Conservation (phyloP, 164 flowering plant species). For the Euptelea pleiosperma region DNA sequence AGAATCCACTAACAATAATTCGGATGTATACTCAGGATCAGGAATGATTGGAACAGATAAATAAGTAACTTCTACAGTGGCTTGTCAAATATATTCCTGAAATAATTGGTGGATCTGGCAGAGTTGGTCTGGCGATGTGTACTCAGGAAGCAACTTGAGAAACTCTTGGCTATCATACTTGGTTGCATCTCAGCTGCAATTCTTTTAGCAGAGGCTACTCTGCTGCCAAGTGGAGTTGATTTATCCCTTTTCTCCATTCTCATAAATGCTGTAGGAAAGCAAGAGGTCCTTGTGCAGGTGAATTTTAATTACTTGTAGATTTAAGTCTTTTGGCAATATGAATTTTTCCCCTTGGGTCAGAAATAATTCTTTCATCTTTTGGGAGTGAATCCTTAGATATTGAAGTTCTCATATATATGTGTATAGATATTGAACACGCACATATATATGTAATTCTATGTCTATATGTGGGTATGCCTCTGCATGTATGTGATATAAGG, state of each 20-base stretch:
- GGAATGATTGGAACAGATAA: neutral
- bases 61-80: neutral
- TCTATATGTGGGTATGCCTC: too few relatives aligned
- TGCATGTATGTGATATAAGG: too few relatives aligned
- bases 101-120: slow-evolving; percentile 32
- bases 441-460: too few relatives aligned
- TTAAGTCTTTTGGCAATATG: slow-evolving; percentile 1
- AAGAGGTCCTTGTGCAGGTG: slow-evolving; percentile 95
- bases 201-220: slow-evolving; percentile 93
- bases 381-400: too few relatives aligned
- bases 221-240: slow-evolving; percentile 75
- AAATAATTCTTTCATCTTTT: too few relatives aligned
- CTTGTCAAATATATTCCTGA: neutral
- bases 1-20: too few relatives aligned
- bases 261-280: slow-evolving; percentile 62
- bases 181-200: slow-evolving; percentile 94
- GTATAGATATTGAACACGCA: too few relatives aligned
- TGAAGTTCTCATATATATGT: too few relatives aligned
- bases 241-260: slow-evolving; percentile 91
- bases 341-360: too few relatives aligned
- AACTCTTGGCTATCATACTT: slow-evolving; percentile 66
- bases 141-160: slow-evolving; percentile 64
- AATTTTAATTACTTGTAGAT: neutral
- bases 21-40: too few relatives aligned
- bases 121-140: slow-evolving; percentile 88